Base-by-base conservation (phyloP, 192 early-diverging fungal species). In the Podila horticola region DNA sequence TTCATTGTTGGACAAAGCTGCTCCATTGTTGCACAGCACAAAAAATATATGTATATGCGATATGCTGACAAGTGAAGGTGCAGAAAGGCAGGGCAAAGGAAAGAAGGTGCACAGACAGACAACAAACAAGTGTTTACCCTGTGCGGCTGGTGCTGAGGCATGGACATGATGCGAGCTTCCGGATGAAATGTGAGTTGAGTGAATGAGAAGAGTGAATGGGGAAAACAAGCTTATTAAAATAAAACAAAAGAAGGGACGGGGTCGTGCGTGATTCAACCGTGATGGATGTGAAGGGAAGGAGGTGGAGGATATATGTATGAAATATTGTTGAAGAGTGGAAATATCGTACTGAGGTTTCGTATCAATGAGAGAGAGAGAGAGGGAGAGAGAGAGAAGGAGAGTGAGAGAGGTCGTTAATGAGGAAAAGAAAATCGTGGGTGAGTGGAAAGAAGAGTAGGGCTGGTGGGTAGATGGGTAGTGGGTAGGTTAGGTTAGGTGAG, bases 121-220 rank as follows among this genome's bases (percentile, higher is more conserved):
- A 29, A 28, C n/a, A 34, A 59, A 9, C 8, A 22, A 8, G 41
- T 72, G 22, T 38, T 62, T 72, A 67, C 65, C 34, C 62, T 50
- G 50, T 65, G 64, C 2, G 58, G 69, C 75, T 62, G 59, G 41
- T 64, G 62, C 58, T 33, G 50, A 30, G 70, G 75, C 75, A 68
- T 72, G 9, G 64, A 65, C 36, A 55, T 55, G 20, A 24, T 26
- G 52, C 20, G 24, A 55, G 24, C 20, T 24, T 24, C 20, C 20
- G 24, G 24, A 55, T 24, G 24, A 55, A 55, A 55, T 12, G 41
- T 45, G 15, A 13, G 13, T 45, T 45, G 41, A 45, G 8, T 45
- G 24, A 55, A 55, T 24, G 52, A 3, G n/a, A 55, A 24, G 52
- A 24, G 52, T 55, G 12, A 24, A n/a, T 24, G n/a, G 24, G 17